phyloP scores from a whole-genome alignment of 2,329 filamentous ascomycete genomes.

The Fusarium robinianum region DNA sequence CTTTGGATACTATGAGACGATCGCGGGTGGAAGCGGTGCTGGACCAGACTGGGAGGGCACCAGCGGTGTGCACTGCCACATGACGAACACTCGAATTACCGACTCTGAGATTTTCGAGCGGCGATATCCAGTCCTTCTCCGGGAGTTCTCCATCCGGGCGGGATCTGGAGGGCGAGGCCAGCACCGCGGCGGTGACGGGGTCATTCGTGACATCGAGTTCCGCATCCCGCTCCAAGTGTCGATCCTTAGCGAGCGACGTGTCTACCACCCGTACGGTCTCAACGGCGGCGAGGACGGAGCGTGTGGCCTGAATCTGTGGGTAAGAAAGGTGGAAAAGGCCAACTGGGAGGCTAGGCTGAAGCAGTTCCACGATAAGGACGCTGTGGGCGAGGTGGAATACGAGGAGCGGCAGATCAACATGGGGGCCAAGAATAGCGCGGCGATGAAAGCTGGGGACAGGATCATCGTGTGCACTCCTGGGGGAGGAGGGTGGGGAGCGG shows the following conservation, averaged over 20 bases:
- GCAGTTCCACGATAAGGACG: conserved; percentile 43
- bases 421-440: conserved; percentile 78
- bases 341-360: conserved; percentile 53
- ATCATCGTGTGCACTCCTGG: conserved; percentile 80
- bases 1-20: conserved; percentile 65
- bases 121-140: conserved; percentile 71
- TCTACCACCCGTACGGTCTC: conserved; percentile 72
- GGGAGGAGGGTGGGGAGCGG: conserved; percentile 74
- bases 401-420: conserved; percentile 70
- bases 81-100: conserved; percentile 83
- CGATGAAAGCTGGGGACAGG: conserved; percentile 75
- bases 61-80: conserved; percentile 51
- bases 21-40: conserved; percentile 67
- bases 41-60: conserved; percentile 57
- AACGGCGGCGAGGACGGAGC: conserved; percentile 79
- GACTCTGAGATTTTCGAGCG: conserved; percentile 52
- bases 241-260: conserved; percentile 77
- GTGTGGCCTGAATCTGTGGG: conserved; percentile 86
- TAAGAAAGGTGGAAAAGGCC: conserved; percentile 68
- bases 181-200: conserved; percentile 73
- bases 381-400: conserved; percentile 48
- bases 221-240: conserved; percentile 75
- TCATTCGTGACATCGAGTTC: conserved; percentile 79
- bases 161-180: conserved; percentile 68
- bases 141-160: conserved; percentile 68